These are phyloP conservation scores for Phialocephala sp. DNA, from an alignment of 2,329 filamentous ascomycete genomes.

Conservation along the genomic window DNA sequence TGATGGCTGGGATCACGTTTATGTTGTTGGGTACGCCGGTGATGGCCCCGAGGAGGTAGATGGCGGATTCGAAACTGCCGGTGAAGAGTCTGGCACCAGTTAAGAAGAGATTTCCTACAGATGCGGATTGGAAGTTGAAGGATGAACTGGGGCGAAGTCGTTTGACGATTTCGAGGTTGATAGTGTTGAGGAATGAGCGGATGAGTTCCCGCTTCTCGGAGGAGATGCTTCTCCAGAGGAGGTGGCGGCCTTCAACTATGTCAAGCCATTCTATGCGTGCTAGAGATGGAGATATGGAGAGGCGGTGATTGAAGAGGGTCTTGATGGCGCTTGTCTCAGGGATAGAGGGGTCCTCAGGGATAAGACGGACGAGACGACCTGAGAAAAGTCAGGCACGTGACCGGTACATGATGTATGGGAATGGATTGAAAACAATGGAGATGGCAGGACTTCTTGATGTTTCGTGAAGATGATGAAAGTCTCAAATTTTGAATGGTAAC, in stretches of 20 bases:
- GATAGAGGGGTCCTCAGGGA: slow-evolving; percentile 67
- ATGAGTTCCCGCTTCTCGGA: slow-evolving; percentile 78
- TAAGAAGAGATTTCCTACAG: slow-evolving; percentile 79
- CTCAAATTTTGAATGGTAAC: slow-evolving; percentile 1
- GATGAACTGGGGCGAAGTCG: slow-evolving; percentile 72
- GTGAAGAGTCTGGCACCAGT: slow-evolving; percentile 89
- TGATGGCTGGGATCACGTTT: slow-evolving; percentile 85
- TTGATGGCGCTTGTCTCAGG: slow-evolving; percentile 77
- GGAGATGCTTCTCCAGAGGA: slow-evolving; percentile 74
- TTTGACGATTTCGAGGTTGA: slow-evolving; percentile 81
- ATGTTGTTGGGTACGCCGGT: slow-evolving; percentile 81
- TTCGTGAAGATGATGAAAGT: background rate
- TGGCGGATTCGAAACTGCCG: slow-evolving; percentile 89
- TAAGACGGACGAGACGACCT: slow-evolving; percentile 90
- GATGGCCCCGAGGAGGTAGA: slow-evolving; percentile 86
- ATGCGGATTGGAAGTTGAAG: slow-evolving; percentile 79
- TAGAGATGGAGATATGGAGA: slow-evolving; percentile 63
- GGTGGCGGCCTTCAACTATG: slow-evolving; percentile 82
- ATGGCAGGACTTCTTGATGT: background rate
- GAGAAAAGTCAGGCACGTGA: slow-evolving; percentile 22
- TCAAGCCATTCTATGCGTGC: slow-evolving; percentile 85
- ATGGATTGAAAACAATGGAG: background rate
- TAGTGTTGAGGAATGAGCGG: slow-evolving; percentile 75
- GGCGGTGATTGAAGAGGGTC: slow-evolving; percentile 83
- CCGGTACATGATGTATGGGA: background rate